Base-by-base conservation (phyloP, 1,284 basidiomycete species). In the Sanguinoderma infundibulare region DNA sequence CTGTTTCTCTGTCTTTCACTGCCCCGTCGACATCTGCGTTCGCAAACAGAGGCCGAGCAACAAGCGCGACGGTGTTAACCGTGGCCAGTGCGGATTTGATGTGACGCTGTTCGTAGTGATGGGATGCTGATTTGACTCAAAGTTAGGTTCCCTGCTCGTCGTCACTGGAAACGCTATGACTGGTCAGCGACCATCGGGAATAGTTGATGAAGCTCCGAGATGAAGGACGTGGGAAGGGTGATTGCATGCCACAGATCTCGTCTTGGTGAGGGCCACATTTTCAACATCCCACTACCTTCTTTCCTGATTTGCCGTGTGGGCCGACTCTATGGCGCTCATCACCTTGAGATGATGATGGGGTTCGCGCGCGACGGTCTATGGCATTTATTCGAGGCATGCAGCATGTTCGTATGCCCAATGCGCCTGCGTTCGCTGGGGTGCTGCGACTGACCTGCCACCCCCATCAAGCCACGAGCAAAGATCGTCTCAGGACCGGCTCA, bases 401-500 rank as follows among this genome's bases (percentile, higher is more conserved):
- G n/a, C 8, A 26, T 26, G 42, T 10, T 44, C 40, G 22, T 44
- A 20, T 39, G 38, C 17, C 38, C 17, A 15, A 39, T 6, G 38
- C 38, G 12, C 42, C 20, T 44, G 42, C 42, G 24, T 44, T 24
- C 20, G 42, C 24, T n/a, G 5, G 42, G 46, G 46, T 26, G 2
- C 24, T 14, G 24, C 42, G 24, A 26, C 42, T 12, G 42, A 20
- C 22, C 40, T 42, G 40, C 49, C 35, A 35, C 22, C 54, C 42
- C 24, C 61, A 66, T 63, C 61, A 63, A 62, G 49, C 57, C 58
- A 59, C 60, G 57, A 57, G 61, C 42, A 61, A 32, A 57, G 59
- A 63, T 62, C 53, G 49, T 24, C 53, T 53, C 54, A 32, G 54
- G 59, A 63, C 60, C 53, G 49, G 24, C 53, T 53, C 54, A 64